A percentile compares a stretch with the other conserved stretches of the same genome.
Evolutionary conservation across 2,329 filamentous ascomycete genomes (phyloP).

Genomic region (Zymoseptoria pseudotritici): DNA sequence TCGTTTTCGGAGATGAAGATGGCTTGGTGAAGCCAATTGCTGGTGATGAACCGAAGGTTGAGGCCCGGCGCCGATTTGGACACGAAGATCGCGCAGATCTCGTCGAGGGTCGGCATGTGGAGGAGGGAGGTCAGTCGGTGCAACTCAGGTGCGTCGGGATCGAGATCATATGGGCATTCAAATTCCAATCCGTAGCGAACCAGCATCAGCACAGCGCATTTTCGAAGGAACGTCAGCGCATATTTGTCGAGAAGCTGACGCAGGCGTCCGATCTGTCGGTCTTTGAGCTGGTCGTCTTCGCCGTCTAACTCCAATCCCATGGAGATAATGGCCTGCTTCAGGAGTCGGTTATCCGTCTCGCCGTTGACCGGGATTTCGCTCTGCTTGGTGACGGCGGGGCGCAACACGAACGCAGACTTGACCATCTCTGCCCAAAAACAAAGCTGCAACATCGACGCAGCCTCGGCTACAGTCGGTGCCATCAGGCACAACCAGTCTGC

Average conservation of each 20-base stretch:
- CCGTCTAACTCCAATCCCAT: conserved; percentile 10
- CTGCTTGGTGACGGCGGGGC: background rate
- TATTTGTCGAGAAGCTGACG: conserved; percentile 61
- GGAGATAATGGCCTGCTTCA: conserved; percentile 5
- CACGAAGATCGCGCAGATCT: conserved; percentile 59
- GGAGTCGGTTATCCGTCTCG: conserved; percentile 1
- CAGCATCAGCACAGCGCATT: conserved; percentile 74
- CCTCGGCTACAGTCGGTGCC: conserved; percentile 23
- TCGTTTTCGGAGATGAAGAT: conserved; percentile 19
- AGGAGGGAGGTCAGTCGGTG: conserved; percentile 71
- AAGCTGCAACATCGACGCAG: conserved; percentile 60
- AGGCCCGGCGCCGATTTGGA: conserved; percentile 32
- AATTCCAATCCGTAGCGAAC: conserved; percentile 86
- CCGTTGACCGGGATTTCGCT: background rate
- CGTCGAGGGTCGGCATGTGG: conserved; percentile 67
- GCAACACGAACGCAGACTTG: conserved; percentile 59
- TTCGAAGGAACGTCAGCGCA: conserved; percentile 82
- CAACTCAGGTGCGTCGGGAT: conserved; percentile 50
- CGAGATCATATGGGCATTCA: conserved; percentile 48
- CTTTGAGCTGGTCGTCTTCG: conserved; percentile 4
- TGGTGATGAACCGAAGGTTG: conserved; percentile 45
- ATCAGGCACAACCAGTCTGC: conserved; percentile 48
- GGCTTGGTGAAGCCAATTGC: conserved; percentile 65
- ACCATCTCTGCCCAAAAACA: conserved; percentile 89
- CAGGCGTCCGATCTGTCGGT: conserved; percentile 22